phyloP scores from a whole-genome alignment of 225 moss, liverwort and hornwort genomes.

The Straminergon stramineum region DNA sequence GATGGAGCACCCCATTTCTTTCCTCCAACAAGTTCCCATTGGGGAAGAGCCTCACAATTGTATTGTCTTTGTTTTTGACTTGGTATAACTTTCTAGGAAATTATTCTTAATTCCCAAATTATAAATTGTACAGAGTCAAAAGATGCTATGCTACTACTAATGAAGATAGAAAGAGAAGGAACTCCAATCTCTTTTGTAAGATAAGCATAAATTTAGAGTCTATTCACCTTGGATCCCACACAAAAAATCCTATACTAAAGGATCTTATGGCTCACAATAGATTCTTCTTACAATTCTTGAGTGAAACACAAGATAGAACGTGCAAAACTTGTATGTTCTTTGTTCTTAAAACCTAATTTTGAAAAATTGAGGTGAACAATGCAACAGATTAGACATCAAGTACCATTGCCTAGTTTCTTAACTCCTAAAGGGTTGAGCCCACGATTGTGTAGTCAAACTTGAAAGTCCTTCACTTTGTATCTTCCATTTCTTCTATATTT shows the following conservation, averaged over 20 bases:
- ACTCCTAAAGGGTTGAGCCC: rapidly evolving
- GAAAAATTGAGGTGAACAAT: background rate
- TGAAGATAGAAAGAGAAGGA: background rate
- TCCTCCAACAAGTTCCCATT: too few species aligned
- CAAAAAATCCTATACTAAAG: background rate
- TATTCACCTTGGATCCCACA: background rate
- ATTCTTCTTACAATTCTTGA: background rate
- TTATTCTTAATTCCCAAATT: background rate
- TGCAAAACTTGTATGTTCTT: background rate
- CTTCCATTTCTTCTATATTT: background rate
- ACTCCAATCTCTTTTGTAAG: background rate
- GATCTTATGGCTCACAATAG: background rate
- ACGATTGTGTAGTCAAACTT: background rate
- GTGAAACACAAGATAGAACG: background rate
- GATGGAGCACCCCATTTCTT: too few species aligned
- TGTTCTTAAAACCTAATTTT: too few species aligned
- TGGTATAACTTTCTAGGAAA: background rate
- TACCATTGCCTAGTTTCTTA: background rate
- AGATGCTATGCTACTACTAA: background rate
- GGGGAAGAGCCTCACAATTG: too few species aligned
- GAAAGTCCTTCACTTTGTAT: background rate
- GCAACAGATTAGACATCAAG: background rate
- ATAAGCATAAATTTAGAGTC: background rate
- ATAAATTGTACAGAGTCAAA: background rate
- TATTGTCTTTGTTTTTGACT: background rate